These are phyloP conservation scores for Aspergillus carlsbadensis DNA, from an alignment of 495 filamentous ascomycete genomes.

Conservation along the genomic window DNA sequence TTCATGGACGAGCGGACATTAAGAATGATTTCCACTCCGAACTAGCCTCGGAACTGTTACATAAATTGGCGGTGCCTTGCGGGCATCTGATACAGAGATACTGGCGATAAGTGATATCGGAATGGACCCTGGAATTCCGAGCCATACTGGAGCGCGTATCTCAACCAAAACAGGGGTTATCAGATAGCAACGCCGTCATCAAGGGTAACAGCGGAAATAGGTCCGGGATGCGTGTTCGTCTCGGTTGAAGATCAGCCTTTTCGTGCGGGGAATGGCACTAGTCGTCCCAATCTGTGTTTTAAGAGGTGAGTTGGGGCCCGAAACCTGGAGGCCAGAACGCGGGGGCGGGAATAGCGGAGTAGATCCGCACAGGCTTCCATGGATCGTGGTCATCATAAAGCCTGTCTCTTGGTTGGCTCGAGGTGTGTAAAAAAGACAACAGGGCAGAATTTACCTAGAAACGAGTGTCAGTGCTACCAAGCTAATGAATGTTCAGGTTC, in stretches of 20 bases:
- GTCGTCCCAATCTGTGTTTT: not conserved
- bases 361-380: not conserved
- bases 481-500: too few species aligned
- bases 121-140: constrained; percentile 10
- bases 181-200: not conserved
- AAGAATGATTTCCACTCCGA: not conserved
- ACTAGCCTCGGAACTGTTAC: not conserved
- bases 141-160: not conserved
- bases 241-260: not conserved
- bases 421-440: too few species aligned
- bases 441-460: too few species aligned
- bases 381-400: not conserved
- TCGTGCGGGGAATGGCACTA: not conserved
- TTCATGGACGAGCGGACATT: not conserved
- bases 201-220: constrained; percentile 4
- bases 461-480: too few species aligned
- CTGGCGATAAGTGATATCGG: constrained; percentile 14
- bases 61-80: not conserved
- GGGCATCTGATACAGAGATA: constrained; percentile 2
- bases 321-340: not conserved
- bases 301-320: not conserved
- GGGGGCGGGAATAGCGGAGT: constrained; percentile 8
- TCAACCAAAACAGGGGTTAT: not conserved
- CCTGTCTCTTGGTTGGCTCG: not conserved
- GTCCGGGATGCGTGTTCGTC: constrained; percentile 1